Evolutionary conservation across 2,329 filamentous ascomycete species (phyloP).

Genomic region (Fusarium sp.): DNA sequence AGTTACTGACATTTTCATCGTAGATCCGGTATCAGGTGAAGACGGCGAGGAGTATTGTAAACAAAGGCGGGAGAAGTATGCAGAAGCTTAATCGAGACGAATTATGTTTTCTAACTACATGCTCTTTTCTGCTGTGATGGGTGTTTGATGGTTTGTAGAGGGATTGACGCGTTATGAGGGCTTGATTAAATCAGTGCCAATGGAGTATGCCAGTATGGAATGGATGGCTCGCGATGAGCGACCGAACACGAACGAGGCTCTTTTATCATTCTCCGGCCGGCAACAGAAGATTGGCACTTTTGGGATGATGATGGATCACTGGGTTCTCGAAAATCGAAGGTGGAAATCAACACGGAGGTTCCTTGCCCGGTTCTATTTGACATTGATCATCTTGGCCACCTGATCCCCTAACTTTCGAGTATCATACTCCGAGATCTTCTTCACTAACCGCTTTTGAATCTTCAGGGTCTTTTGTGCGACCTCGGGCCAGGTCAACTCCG

Average conservation of each 20-base stretch:
- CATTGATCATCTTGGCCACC: background rate
- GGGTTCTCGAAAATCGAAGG: background rate
- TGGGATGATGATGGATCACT: background rate
- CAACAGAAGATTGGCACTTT: accelerated
- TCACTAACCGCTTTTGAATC: background rate
- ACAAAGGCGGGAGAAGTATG: background rate
- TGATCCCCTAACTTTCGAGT: background rate
- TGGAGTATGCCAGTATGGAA: background rate
- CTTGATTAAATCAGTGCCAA: background rate
- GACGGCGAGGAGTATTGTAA: background rate
- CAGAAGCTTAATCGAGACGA: background rate
- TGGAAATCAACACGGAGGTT: background rate
- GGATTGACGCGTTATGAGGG: background rate
- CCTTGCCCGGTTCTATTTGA: background rate
- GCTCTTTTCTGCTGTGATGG: background rate
- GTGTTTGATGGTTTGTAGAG: accelerated
- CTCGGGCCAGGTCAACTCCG: background rate
- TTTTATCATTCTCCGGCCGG: too few species aligned
- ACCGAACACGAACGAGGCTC: too few species aligned
- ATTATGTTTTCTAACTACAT: background rate
- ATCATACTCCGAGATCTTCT: background rate
- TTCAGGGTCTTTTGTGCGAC: background rate
- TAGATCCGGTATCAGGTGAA: background rate
- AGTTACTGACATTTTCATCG: background rate
- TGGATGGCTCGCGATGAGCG: too few species aligned